Evolutionary conservation across 2,329 filamentous ascomycete genomes (phyloP), one percentile per base, ranked within the genome.

Genomic region (Sporothrix euskadiensis): DNA sequence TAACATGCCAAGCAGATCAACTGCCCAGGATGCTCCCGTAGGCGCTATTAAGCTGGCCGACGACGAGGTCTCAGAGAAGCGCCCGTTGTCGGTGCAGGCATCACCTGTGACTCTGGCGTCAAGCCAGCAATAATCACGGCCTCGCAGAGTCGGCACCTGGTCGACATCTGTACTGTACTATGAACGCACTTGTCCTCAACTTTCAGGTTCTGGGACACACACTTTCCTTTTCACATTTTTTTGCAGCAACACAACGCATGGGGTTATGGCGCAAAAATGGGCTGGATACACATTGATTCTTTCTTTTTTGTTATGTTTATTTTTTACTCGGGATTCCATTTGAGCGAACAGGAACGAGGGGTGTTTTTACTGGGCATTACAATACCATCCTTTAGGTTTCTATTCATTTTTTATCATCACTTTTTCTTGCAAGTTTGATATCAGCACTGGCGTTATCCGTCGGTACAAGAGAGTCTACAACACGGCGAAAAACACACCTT

Each of bases 21-120:
- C 44, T 61, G 73, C 44, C 8, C 73, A 73, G 74, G 76, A 73
- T 30, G 70, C 72, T 6, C 75, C 77, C 65, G 69, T 74, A 61
- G 71, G 79, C 14, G 75, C 75, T n/a, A 77, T 78, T 30, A 75
- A 76, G 35, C 74, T 78, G 41, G 63, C 32, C 7, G 68, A 72
- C 30, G 72, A 74, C 19, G 69, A 68, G 16, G n/a, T 47, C 3
- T 32, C 63, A 1, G 73, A 73, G 68, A 69, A 73, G 73, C 59
- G 68, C 54, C 73, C 65, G 26, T 68, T 75, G 26, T 77, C 73
- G 14, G 71, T 75, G 12, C 74, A 73, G 61, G 74, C 73, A 26
- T 71, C 69, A 16, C 74, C 74, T 10, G 66, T 69, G 49, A 10
- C 52, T n/a, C 35, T 71, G 26, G 49, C 52, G 66, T 35, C 57